These are phyloP conservation scores for Geum urbanum DNA, from an alignment of 306 rosid species.

Conservation along the genomic window DNA sequence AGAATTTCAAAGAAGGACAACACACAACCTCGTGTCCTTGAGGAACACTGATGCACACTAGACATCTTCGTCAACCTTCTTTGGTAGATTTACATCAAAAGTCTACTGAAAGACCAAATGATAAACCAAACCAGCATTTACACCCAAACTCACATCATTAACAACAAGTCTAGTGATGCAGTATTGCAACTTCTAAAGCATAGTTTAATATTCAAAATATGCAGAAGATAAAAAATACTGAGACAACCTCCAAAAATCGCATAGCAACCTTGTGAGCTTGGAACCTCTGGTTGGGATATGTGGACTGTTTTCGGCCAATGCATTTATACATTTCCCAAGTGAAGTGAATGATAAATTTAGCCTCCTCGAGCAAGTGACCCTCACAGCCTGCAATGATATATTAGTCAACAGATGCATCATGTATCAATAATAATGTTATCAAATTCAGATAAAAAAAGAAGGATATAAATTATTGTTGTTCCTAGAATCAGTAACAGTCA, in stretches of 20 bases:
- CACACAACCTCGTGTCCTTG: constrained; percentile 73
- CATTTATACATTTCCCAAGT: constrained; percentile 76
- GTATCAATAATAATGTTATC: constrained; percentile 3
- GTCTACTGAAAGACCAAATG: not conserved
- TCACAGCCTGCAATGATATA: constrained; percentile 54
- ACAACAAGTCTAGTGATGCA: not conserved
- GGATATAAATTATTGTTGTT: not conserved
- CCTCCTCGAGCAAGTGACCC: constrained; percentile 68
- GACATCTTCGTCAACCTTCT: constrained; percentile 40
- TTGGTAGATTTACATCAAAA: not conserved
- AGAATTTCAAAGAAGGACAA: not conserved
- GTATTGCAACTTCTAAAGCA: not conserved
- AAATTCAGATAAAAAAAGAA: not conserved
- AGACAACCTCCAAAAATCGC: constrained; percentile 73
- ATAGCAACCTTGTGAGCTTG: constrained; percentile 73
- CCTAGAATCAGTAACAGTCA: not conserved
- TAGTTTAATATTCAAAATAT: constrained; percentile 4
- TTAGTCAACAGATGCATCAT: not conserved
- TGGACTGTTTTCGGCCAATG: constrained; percentile 64
- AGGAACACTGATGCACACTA: constrained; percentile 40
- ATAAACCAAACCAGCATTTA: not conserved
- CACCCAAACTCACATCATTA: not conserved
- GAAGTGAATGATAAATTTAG: constrained; percentile 72
- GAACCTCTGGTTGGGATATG: constrained; percentile 71
- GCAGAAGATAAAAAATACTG: constrained; percentile 13